phyloP scores from a whole-genome alignment of 805 yeast species.

The Brettanomyces sp. region DNA sequence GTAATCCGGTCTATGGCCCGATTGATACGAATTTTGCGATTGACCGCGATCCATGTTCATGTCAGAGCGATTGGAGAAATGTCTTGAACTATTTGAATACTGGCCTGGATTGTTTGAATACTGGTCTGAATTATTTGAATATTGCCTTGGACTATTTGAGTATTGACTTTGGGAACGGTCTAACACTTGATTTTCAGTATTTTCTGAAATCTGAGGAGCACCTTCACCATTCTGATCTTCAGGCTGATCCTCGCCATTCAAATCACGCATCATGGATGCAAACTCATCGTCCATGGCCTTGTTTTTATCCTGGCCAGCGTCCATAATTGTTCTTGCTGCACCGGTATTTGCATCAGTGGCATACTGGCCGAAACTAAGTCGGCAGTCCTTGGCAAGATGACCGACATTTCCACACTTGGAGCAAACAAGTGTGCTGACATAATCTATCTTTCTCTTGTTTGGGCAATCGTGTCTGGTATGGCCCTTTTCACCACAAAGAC shows the following conservation, averaged over 20 bases:
- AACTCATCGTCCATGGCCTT: slow-evolving; percentile 36
- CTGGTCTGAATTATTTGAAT: too few species aligned
- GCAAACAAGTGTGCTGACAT: slow-evolving; percentile 55
- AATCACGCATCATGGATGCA: slow-evolving; percentile 41
- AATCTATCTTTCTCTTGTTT: slow-evolving; percentile 30
- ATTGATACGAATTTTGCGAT: too few species aligned
- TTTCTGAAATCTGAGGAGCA: too few species aligned
- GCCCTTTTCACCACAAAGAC: slow-evolving; percentile 56
- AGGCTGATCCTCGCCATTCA: slow-evolving; percentile 24
- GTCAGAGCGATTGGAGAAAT: too few species aligned
- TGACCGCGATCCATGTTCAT: too few species aligned
- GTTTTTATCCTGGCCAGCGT: background rate
- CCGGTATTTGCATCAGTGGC: too few species aligned
- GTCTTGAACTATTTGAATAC: too few species aligned
- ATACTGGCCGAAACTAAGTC: slow-evolving; percentile 20
- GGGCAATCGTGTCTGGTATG: slow-evolving; percentile 63
- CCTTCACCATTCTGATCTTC: slow-evolving; percentile 1
- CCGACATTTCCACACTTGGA: slow-evolving; percentile 74
- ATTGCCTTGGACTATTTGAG: too few species aligned
- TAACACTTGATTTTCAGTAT: too few species aligned
- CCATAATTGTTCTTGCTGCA: background rate
- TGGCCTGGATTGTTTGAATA: too few species aligned
- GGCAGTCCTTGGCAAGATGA: slow-evolving; percentile 85
- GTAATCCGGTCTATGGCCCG: too few species aligned
- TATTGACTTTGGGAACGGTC: too few species aligned